Base-by-base conservation (phyloP, 2,329 filamentous ascomycete species). In the Hymenoscyphus repandus region DNA sequence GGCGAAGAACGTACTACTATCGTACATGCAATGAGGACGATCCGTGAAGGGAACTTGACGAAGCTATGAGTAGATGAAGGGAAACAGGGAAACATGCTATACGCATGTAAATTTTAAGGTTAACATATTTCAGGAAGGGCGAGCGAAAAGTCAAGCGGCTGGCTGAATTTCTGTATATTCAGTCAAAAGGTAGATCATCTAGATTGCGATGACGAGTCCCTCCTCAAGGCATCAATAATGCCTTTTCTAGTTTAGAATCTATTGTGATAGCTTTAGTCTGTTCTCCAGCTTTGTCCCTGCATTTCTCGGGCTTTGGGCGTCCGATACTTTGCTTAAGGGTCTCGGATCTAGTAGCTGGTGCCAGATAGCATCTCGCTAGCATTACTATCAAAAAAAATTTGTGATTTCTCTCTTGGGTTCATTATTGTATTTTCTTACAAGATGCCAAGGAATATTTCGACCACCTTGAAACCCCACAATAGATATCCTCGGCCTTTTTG, bases 1-100 rank as follows among this genome's bases (percentile, higher is more conserved):
- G 63, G 79, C 73, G 20, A 72, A 73, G 66, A 63, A 63, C 17
- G 68, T 76, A 12, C 59, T 79, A 49, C 59, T 66, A 46, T 71
- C 72, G 46, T 78, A 78, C 62, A 76, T 78, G 64, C 50, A 50
- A 54, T 66, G 54, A 64, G 42, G 43, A 45, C 37, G n/a, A 53
- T 47, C 42, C 41, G 44, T 15, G 54, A 48, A 48, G 22, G 41
- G 20, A 20, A 22, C 39, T 45, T 49, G 31, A 52, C 51, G 51
- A 48, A 34, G 45, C 37, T 37, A 51, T 51, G 48, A 43, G 39
- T 45, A 32, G 22, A 27, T 27, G 50, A 56, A 39, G 43, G 44
- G 49, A 13, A 18, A 36, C 34, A 38, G 34, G 22, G 45, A 37
- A 17, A 36, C 44, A 27, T 46, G 34, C 22, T 12, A 27, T 30